Percentiles rank a stretch among this genome's conserved stretches.
phyloP scores from a whole-genome alignment of 179 eudicot genomes.

The Pouteria campechiana region DNA sequence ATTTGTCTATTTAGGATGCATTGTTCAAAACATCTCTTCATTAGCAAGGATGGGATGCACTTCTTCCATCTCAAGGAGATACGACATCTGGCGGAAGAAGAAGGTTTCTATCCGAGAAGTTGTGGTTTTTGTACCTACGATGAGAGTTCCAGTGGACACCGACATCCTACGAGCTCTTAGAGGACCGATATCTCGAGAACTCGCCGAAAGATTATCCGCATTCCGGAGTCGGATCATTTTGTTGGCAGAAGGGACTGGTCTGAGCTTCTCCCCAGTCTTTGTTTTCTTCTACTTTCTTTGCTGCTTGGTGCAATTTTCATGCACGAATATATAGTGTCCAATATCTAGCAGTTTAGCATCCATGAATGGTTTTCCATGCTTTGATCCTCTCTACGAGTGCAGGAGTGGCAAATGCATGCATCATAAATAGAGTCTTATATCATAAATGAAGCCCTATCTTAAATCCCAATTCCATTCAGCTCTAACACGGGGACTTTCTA shows the following conservation, averaged over 20 bases:
- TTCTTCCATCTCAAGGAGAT: constrained; percentile 30
- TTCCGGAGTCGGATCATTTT: constrained; percentile 59
- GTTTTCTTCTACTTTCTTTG: neutral
- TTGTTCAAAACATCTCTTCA: constrained; percentile 17
- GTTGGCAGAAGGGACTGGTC: constrained; percentile 64
- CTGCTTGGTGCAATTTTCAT: neutral
- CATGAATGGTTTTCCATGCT: too few relatives aligned
- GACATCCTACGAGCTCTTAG: constrained; percentile 44
- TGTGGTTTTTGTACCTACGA: constrained; percentile 44
- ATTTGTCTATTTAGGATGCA: constrained; percentile 16
- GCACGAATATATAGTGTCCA: neutral
- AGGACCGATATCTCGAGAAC: constrained; percentile 58
- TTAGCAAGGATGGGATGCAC: constrained; percentile 64
- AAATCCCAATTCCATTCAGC: too few relatives aligned
- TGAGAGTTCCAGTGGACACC: constrained; percentile 51
- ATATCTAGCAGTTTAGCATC: too few relatives aligned
- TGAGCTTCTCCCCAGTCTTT: neutral
- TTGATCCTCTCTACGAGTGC: too few relatives aligned
- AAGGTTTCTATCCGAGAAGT: constrained; percentile 46
- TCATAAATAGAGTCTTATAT: too few relatives aligned
- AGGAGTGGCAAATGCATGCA: too few relatives aligned
- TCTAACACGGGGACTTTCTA: too few relatives aligned
- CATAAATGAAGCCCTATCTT: too few relatives aligned
- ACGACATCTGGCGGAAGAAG: constrained; percentile 30
- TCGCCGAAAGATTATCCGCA: constrained; percentile 33